Base-by-base conservation (phyloP, 2,329 filamentous ascomycete species). In the Drechmeria coniospora region DNA sequence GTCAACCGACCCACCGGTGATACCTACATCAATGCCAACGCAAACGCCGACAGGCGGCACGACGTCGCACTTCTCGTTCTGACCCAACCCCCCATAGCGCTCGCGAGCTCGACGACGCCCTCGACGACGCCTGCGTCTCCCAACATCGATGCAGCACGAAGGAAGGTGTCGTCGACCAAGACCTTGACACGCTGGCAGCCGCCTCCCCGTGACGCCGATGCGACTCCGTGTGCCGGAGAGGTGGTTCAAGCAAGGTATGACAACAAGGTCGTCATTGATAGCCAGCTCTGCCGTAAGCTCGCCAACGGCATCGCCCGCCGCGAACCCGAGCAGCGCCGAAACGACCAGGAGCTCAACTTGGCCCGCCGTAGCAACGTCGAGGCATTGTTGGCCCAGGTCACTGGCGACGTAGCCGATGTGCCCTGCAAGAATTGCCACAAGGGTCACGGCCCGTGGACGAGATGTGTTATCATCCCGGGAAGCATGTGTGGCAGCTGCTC, bases 401-500 rank as follows among this genome's bases (percentile, higher is more conserved):
- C 65, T 2, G 68, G 68, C 20, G 52, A 57, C 16, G 46, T 55
- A 18, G 58, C 62, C 0, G 39, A 53, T 0, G 51, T 54, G n/a
- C 53, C 63, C 0, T 74, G 68, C 46, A 68, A 68, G 46, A 71
- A 68, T 45, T 74, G 68, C 43, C 57, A 62, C 45, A 72, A 69
- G 42, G 65, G 65, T 4, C 65, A 71, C 33, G 68, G 68, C 0
- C 68, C 68, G 0, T 74, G 67, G 67, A 64, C 55, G 1, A 54
- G 56, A 11, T 74, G 68, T 36, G 56, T 74, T n/a, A 51, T 70
- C n/a, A 62, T 68, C 14, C 61, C 63, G 26, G 67, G 68, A 2
- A 63, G 69, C 41, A 66, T 73, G 63, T 71, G 65, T 32, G 68
- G 68, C 8, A 70, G 65, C 40, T 74, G 68, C 35, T 61, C 67